These are phyloP conservation scores for Paragyromitra xinjiangensis DNA, from an alignment of 495 filamentous ascomycete species.

Conservation along the genomic window DNA sequence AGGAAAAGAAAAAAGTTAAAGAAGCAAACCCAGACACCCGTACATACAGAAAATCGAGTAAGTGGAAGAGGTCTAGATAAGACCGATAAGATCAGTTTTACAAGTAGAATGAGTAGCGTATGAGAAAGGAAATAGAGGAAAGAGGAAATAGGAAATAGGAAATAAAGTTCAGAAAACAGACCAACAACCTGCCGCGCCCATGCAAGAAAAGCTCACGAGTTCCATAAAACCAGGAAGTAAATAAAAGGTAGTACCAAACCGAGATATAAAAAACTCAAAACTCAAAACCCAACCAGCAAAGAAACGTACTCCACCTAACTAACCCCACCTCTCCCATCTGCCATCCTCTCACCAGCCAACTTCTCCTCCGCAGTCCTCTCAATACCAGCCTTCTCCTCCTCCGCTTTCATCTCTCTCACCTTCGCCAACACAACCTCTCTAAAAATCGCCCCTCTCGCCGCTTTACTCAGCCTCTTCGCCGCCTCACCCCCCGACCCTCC, in stretches of 20 bases:
- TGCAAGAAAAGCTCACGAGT: background rate
- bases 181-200: background rate
- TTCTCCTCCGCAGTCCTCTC: slow-evolving; percentile 57
- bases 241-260: background rate
- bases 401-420: slow-evolving; percentile 89
- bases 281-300: background rate
- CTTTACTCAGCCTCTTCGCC: slow-evolving; percentile 75
- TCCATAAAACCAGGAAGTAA: too few relatives aligned
- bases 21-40: slow-evolving; percentile 3
- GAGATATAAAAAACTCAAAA: background rate
- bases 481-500: slow-evolving; percentile 61
- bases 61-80: background rate
- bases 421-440: slow-evolving; percentile 95
- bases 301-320: background rate
- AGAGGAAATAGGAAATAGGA: background rate
- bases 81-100: background rate
- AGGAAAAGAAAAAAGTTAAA: background rate
- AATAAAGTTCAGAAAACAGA: background rate
- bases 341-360: background rate
- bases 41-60: background rate
- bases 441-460: slow-evolving; percentile 93
- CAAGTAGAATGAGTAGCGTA: background rate
- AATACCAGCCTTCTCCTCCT: slow-evolving; percentile 75
- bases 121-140: background rate
- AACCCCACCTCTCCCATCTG: background rate